A percentile compares a stretch with the other conserved stretches of the same genome.
These are phyloP conservation scores for Chaetoscypha palmicola DNA, from an alignment of 2,329 filamentous ascomycete species.

Conservation along the genomic window DNA sequence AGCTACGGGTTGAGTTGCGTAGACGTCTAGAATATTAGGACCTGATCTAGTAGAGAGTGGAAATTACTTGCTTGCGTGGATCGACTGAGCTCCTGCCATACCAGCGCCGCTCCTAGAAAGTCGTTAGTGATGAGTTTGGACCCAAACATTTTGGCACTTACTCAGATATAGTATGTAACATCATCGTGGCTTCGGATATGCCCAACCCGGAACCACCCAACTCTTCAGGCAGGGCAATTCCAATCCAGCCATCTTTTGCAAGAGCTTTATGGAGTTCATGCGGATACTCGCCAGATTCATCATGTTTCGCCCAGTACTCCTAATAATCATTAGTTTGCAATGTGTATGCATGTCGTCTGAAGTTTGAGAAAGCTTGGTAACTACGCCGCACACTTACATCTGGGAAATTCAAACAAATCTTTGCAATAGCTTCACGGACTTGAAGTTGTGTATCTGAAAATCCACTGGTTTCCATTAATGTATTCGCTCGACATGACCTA, in stretches of 20 bases:
- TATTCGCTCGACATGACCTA: slow-evolving; percentile 18
- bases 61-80: slow-evolving; percentile 42
- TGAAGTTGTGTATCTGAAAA: slow-evolving; percentile 68
- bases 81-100: slow-evolving; percentile 61
- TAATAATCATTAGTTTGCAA: slow-evolving; percentile 6
- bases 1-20: slow-evolving; percentile 68
- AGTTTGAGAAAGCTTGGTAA: too few relatives aligned
- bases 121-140: too few relatives aligned
- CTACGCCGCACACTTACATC: too few relatives aligned
- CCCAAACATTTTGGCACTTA: too few relatives aligned
- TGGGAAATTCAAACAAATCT: slow-evolving; percentile 63
- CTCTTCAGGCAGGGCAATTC: slow-evolving; percentile 68
- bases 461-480: slow-evolving; percentile 63
- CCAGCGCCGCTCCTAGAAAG: slow-evolving; percentile 61
- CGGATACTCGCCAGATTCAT: slow-evolving; percentile 64
- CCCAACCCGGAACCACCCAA: slow-evolving; percentile 69
- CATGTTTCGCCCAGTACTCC: slow-evolving; percentile 69
- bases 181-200: slow-evolving; percentile 78
- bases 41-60: background rate
- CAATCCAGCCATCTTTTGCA: slow-evolving; percentile 71
- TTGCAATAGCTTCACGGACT: slow-evolving; percentile 62
- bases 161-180: slow-evolving; percentile 77
- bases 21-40: slow-evolving; percentile 52
- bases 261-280: slow-evolving; percentile 69
- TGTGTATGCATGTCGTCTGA: too few relatives aligned